Evolutionary conservation across 1,139 yeast genomes (phyloP), one percentile per base, ranked within the genome.

Genomic region (Nematodospora anomalae): DNA sequence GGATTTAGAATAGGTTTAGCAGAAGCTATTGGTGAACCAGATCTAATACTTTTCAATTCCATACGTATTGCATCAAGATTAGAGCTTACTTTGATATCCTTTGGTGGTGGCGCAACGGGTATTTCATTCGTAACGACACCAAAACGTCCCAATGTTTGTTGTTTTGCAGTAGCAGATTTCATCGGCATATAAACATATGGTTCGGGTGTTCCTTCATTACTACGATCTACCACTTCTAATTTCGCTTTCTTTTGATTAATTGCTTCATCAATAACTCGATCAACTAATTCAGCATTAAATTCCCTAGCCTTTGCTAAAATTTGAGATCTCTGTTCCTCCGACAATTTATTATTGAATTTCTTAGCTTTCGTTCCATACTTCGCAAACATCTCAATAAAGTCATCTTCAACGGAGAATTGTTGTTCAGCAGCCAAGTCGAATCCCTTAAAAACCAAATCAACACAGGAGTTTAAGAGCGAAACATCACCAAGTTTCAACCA

Each of bases 401-500:
- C 67, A 20, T 67, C 68, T 30, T 73, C 76, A 20, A 82, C 66
- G 2, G 53, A 53, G 30, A 80, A 63, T n/a, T 67, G 48, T 33
- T 76, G 61, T 28, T 76, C 80, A 20, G 63, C 61, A 1, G 89
- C 84, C 36, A 84, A 58, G 46, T 80, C 84, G 36, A 87, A 67
- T 0, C 88, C 81, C 35, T 76, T 74, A 38, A 80, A 73, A 8
- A 86, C 86, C 41, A 87, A 67, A 22, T 71, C 73, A 9, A 87
- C 90, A 64, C 96, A 87, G 1, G 89, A 76, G 26, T 77, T 79
- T 31, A 89, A 67, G 30, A 90, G 66, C 2, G 88, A 82, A 8
- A 76, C 67, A 59, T 90, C 97, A 39, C 90, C 88, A 35, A 90
- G 65, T 43, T 95, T 71, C 26, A 90, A 66, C 94, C 97, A 86